Conservation (phyloP, 495 filamentous ascomycete species). For the Penicillium canariense region DNA sequence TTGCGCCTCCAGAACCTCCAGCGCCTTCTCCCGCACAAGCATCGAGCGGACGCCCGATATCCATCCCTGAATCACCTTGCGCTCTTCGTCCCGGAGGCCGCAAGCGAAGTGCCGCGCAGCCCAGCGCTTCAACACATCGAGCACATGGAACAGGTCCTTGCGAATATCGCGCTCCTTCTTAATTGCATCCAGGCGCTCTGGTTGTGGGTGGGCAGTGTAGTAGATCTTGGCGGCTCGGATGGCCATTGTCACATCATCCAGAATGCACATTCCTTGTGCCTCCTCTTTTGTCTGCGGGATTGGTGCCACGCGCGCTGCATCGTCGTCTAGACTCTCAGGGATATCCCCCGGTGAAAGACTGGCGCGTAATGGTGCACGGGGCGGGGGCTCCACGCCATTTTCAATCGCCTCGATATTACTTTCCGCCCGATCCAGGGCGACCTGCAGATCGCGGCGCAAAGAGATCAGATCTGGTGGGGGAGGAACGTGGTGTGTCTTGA, state of each 20-base stretch:
- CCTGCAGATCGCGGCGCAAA: constrained; percentile 69
- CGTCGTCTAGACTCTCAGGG: constrained; percentile 29
- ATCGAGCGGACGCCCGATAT: constrained; percentile 71
- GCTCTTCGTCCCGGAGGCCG: constrained; percentile 74
- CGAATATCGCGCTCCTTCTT: constrained; percentile 80
- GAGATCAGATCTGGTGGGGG: constrained; percentile 80
- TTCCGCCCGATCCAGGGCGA: constrained; percentile 66
- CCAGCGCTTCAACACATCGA: constrained; percentile 89
- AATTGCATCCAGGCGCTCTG: constrained; percentile 78
- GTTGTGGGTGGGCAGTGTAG: constrained; percentile 82
- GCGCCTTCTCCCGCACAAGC: constrained; percentile 67
- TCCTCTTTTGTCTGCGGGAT: constrained; percentile 69
- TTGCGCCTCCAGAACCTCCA: constrained; percentile 69
- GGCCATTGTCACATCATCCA: constrained; percentile 88
- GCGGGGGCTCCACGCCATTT: constrained; percentile 31
- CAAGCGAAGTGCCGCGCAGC: constrained; percentile 83
- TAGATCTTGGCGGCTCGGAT: constrained; percentile 94
- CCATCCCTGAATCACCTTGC: constrained; percentile 70
- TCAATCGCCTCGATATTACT: constrained; percentile 57
- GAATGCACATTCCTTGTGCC: constrained; percentile 83
- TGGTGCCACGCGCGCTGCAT: constrained; percentile 30
- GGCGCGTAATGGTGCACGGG: constrained; percentile 28
- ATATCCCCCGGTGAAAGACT: constrained; percentile 37
- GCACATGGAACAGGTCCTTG: constrained; percentile 74
- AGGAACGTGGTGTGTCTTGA: constrained; percentile 79